Base-by-base conservation (phyloP, 352 stramenopile species). In the Globisporangium camurandrum region DNA sequence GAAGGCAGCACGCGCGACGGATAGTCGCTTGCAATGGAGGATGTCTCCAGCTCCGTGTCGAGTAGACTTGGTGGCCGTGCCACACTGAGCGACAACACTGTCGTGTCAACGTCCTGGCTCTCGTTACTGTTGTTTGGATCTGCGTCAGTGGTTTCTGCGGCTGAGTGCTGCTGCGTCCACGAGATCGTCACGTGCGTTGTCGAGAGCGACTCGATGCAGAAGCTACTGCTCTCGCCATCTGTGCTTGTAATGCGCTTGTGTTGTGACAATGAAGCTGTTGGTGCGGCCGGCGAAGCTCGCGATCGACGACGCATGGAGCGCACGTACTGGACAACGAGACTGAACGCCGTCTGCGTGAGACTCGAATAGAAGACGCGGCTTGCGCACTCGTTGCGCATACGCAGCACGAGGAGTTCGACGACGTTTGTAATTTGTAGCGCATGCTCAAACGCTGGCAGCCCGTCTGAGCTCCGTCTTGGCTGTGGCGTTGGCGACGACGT, bases 331-430 rank as follows among this genome's bases (percentile, higher is more conserved):
- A 55, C 51, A 1, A 78, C 34, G 22, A 73, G 51, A 17, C 26
- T 42, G 49, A 81, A 75, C 19, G 78, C 12, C 10, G 52, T 34
- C 27, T 44, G 49, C 16, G 62, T 71, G 4, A 67, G 8, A 28
- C 71, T 64, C 5, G 69, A 72, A 20, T 59, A 64, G 40, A 71
- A 81, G 4, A 69, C 50, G 8, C 40, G 36, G 31, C 28, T 57
- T 27, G 36, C 4, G 20, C 54, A 64, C 52, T 81, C 69, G 43
- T 67, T 67, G 2, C 51, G 65, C 24, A 36, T 44, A 11, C 69
- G 67, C 14, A 66, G 26, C 17, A 51, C 49, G 27, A 81, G 67
- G 1, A 71, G 42, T 30, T 78, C 55, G 9, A 57, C 34, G 11
- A 73, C 11, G 36, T 54, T 59, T 16, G 17, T n/a, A n/a, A 73